phyloP scores from a whole-genome alignment of 768 basidiomycete genomes.

The Stropharia rugosoannulata region DNA sequence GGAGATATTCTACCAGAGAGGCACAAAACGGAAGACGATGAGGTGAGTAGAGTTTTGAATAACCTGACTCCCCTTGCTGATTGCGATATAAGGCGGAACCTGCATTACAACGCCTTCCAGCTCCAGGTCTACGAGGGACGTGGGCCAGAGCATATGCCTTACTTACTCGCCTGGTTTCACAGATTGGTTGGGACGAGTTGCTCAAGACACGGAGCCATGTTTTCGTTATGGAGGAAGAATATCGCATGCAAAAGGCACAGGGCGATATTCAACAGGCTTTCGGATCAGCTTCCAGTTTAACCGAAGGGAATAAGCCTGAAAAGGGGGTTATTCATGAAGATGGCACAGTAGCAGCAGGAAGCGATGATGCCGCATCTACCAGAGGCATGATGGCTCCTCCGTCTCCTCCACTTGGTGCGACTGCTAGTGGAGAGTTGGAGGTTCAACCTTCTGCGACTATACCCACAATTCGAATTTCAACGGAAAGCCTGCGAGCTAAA shows the following conservation, averaged over 20 bases:
- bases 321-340: conserved; percentile 61
- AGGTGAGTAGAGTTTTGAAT: conserved; percentile 42
- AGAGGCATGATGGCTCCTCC: conserved; percentile 53
- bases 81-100: conserved; percentile 70
- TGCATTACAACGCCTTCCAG: conserved; percentile 90
- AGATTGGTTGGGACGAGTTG: conserved; percentile 99
- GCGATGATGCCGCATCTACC: conserved; percentile 73
- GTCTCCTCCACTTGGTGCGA: conserved; percentile 24
- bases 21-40: conserved; percentile 80
- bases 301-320: conserved; percentile 22
- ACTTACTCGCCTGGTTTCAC: conserved; percentile 85
- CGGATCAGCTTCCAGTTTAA: conserved; percentile 19
- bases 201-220: conserved; percentile 91
- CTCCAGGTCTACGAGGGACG: conserved; percentile 91
- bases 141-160: conserved; percentile 94
- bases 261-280: conserved; percentile 54
- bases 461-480: conserved; percentile 77
- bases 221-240: conserved; percentile 99
- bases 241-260: conserved; percentile 92
- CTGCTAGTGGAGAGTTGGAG: conserved; percentile 21
- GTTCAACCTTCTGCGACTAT: conserved; percentile 28
- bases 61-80: background rate
- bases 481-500: conserved; percentile 50
- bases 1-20: conserved; percentile 89
- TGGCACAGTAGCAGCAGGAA: conserved; percentile 42